Evolutionary conservation across 1,284 basidiomycete genomes (phyloP).

Genomic region (Fomitopsis betulina): DNA sequence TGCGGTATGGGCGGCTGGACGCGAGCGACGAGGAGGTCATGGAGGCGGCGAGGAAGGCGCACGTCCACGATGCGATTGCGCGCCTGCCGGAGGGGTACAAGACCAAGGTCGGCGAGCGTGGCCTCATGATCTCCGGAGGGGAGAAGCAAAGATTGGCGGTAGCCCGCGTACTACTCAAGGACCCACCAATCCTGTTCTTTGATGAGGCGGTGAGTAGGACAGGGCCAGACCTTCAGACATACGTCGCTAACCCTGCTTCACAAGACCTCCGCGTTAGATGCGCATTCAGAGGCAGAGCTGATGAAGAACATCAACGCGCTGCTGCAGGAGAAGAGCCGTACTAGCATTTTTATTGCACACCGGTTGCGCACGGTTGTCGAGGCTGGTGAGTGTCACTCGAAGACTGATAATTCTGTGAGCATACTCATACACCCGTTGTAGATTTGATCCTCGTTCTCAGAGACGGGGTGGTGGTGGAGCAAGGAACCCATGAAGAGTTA

Average conservation of each 20-base stretch:
- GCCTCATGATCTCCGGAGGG: constrained; percentile 96
- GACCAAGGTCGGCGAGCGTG: constrained; percentile 94
- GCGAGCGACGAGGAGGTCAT: constrained; percentile 89
- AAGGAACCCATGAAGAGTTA: constrained; percentile 89
- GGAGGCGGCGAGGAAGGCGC: constrained; percentile 80
- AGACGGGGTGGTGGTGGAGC: constrained; percentile 82
- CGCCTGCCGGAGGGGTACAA: constrained; percentile 82
- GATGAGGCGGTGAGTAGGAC: constrained; percentile 82
- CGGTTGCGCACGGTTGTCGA: constrained; percentile 88
- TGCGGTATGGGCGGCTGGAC: constrained; percentile 87
- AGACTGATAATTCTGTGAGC: constrained; percentile 14
- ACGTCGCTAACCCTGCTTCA: background rate
- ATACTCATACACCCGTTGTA: constrained; percentile 15
- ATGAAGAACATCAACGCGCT: constrained; percentile 92
- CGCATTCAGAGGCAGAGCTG: constrained; percentile 90
- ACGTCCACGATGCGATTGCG: constrained; percentile 80
- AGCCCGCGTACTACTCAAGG: constrained; percentile 88
- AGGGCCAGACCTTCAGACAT: background rate
- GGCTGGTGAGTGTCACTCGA: constrained; percentile 50
- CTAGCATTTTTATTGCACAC: constrained; percentile 95
- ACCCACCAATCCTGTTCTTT: constrained; percentile 94
- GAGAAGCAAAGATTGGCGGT: constrained; percentile 97
- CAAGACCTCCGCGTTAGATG: constrained; percentile 91
- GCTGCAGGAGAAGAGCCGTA: constrained; percentile 74
- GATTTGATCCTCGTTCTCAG: constrained; percentile 89